Evolutionary conservation across 2,329 filamentous ascomycete species (phyloP), one percentile per base, ranked within the genome.

Genomic region (Decorospora gaudefroyi): DNA sequence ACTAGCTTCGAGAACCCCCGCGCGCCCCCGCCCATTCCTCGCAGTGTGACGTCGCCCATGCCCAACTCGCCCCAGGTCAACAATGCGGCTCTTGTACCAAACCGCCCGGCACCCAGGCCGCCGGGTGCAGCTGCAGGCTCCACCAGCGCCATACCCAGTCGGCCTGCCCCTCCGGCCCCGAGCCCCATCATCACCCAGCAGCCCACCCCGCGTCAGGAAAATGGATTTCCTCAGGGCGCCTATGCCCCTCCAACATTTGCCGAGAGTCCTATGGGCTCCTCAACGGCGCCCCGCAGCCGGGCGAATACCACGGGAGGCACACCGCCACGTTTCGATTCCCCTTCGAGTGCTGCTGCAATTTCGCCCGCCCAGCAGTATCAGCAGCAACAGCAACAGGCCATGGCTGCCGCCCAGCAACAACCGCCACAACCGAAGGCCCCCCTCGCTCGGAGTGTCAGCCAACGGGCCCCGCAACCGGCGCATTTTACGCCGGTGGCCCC

Each of bases 1-100:
- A 88, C 89, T 67, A 97, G 90, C 76, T 99, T 97, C 72, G 93
- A 97, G 74, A 97, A 99, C 67, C 93, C 93, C 34, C 83, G 93
- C 65, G 88, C 92, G 12, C 88, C 93, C 26, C 93, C 93, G 53
- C 93, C 92, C 8, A 88, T 96, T 49, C 91, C 92, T 16, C 66
- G 68, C 39, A 67, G 61, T 39, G 47, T 64, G 40, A 67, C 67
- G 13, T 66, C 66, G 35, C 64, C 67, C 15, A 77, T 76, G 34
- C 73, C 70, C 26, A 65, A 61, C 47, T 70, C 66, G 37, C 67
- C 71, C 41, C 68, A 71, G 46, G 42, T 67, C 46, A 69, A 73
- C 67, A 60, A 42, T 12, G 43, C 43, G 30, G 30, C 71, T 50
- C 75, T 90, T 61, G 79, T 95, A 65, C 91, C 93, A 35, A 87